A percentile compares a stretch with the other conserved stretches of the same genome.
Evolutionary conservation across 169 alveolate species (phyloP).

Genomic region (Toxoplasma gondii): DNA sequence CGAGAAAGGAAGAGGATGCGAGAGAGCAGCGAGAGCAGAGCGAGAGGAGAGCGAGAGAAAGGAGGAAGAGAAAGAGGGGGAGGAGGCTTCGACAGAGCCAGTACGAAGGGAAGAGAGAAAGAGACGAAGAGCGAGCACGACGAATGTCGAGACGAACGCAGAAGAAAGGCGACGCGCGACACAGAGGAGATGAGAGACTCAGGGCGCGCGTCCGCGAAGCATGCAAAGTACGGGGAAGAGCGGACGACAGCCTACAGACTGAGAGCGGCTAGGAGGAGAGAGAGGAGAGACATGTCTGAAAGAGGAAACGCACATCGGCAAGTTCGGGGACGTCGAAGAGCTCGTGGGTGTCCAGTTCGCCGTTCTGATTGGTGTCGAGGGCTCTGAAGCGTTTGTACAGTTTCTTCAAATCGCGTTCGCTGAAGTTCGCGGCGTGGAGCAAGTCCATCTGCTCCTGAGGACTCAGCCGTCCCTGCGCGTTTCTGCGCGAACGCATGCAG

Average conservation of each 20-base stretch:
- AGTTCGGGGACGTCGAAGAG: slow-evolving; percentile 95
- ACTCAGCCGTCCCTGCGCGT: slow-evolving; percentile 72
- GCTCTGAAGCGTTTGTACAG: slow-evolving; percentile 90
- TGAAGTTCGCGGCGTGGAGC: slow-evolving; percentile 88
- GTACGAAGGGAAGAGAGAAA: no score
- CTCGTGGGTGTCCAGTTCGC: slow-evolving; percentile 95
- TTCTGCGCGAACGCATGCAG: slow-evolving; percentile 5
- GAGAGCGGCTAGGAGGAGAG: not conserved
- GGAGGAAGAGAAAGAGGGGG: no score
- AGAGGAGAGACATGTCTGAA: not conserved
- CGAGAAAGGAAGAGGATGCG: no score
- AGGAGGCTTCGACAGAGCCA: no score
- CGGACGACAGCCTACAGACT: slow-evolving; percentile 13
- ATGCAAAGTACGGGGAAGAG: slow-evolving; percentile 30
- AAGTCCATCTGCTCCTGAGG: slow-evolving; percentile 82
- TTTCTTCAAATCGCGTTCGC: slow-evolving; percentile 91
- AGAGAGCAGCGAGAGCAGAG: not conserved
- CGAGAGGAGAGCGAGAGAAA: not conserved
- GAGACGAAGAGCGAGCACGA: no score
- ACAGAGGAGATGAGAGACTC: no score
- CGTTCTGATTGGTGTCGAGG: slow-evolving; percentile 93
- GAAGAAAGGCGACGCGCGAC: no score
- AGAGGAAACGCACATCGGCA: slow-evolving; percentile 79
- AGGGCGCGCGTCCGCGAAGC: no score
- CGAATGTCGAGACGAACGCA: no score